Evolutionary conservation across 768 basidiomycete species (phyloP), one percentile per base, ranked within the genome.

Genomic region (Suillus bovinus): DNA sequence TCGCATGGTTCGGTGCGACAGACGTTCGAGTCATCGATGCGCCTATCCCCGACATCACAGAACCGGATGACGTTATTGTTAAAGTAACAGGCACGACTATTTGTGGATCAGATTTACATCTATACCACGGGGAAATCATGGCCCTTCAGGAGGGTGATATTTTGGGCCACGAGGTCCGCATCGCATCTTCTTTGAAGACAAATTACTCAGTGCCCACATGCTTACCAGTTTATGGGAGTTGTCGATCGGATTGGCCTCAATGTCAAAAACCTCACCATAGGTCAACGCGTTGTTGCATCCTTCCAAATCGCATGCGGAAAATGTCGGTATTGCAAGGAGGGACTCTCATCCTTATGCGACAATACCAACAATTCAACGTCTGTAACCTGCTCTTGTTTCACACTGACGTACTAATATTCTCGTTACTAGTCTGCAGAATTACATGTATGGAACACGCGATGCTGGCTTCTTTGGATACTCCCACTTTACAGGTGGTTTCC

Each of bases 281-380:
- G 90, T 22, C 85, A 92, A 67, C 83, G 89, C 27, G 90, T 91
- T 59, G 90, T 92, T n/a, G 82, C 84, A 0, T 86, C 86, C 2
- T 92, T 92, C 84, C 89, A 91, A 69, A 86, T 89, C 58, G 87
- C 88, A 0, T 91, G 90, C 67, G 89, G 90, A 3, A 80, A 82
- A 55, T 91, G 90, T 74, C 72, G 80, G 50, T 91, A 84, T 74
- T 93, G 91, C 82, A 75, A 90, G 73, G 73, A 91, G 72, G 89
- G 89, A 67, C 77, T 88, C 0, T 87, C 87, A 0, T 87, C 86
- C 2, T 84, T 90, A 71, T 93, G 91, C 70, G 86, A 91, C 61
- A 74, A 78, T n/a, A 91, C 88, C 10, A 90, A 90, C 73, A 80
- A 82, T 56, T 86, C 86, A 4, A 80, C 81, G 81, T 83, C 70